Percentiles rank a stretch among this genome's conserved stretches.
phyloP scores from a whole-genome alignment of 495 filamentous ascomycete species.

The Annulohypoxylon moriforme region DNA sequence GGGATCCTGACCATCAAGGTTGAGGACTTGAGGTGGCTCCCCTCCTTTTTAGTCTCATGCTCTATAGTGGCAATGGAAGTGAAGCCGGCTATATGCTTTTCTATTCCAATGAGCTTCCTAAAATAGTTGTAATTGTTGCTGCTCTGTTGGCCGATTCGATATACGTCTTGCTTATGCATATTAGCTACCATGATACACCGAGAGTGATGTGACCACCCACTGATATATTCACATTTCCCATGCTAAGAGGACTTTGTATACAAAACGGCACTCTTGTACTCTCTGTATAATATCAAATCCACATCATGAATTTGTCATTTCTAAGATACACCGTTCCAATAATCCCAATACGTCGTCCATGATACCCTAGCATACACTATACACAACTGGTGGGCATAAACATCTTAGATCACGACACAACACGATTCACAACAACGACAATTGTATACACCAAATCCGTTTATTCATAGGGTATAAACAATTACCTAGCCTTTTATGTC shows the following conservation, averaged over 20 bases:
- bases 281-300: background rate
- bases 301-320: background rate
- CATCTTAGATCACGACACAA: background rate
- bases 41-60: background rate
- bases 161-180: background rate
- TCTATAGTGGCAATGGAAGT: background rate
- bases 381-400: background rate
- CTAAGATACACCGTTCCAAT: background rate
- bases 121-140: background rate
- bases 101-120: background rate
- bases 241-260: background rate
- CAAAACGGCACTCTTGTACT: background rate
- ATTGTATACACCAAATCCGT: background rate
- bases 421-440: background rate
- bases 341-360: background rate
- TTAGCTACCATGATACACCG: background rate
- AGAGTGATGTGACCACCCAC: background rate
- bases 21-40: background rate
- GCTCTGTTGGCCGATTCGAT: background rate
- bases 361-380: background rate
- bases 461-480: constrained; percentile 8
- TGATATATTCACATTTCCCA: background rate
- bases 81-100: background rate
- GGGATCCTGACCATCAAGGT: constrained; percentile 34
- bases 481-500: constrained; percentile 11